Evolutionary conservation across 2,329 filamentous ascomycete genomes (phyloP).

Genomic region (Apiospora koreana): DNA sequence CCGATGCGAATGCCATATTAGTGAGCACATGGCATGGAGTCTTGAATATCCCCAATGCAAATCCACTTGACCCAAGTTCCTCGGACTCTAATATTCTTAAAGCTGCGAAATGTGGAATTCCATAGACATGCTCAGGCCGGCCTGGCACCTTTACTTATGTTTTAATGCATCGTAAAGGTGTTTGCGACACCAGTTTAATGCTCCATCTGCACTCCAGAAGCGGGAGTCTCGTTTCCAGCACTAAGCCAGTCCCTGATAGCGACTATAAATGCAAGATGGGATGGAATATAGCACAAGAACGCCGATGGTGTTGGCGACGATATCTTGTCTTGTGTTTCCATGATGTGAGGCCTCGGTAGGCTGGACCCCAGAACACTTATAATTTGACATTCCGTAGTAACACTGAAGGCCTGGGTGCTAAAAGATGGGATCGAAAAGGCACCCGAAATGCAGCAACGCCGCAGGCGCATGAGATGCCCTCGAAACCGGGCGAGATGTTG

Average conservation of each 20-base stretch:
- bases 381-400: background rate
- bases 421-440: background rate
- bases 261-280: background rate
- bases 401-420: background rate
- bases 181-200: background rate
- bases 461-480: background rate
- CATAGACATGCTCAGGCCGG: too few relatives aligned
- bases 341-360: background rate
- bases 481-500: background rate
- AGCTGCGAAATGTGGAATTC: background rate
- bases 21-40: too few relatives aligned
- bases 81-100: too few relatives aligned
- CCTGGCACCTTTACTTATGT: background rate
- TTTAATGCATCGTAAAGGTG: background rate
- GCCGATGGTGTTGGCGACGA: background rate
- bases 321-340: background rate
- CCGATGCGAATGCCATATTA: too few relatives aligned
- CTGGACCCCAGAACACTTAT: background rate
- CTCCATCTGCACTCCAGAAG: background rate
- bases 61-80: too few relatives aligned
- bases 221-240: background rate
- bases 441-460: background rate
- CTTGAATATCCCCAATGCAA: too few relatives aligned
- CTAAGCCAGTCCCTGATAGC: background rate
- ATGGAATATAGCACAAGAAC: background rate